These are phyloP conservation scores for Allium cepa DNA, from an alignment of 106 monocot species.

Conservation along the genomic window DNA sequence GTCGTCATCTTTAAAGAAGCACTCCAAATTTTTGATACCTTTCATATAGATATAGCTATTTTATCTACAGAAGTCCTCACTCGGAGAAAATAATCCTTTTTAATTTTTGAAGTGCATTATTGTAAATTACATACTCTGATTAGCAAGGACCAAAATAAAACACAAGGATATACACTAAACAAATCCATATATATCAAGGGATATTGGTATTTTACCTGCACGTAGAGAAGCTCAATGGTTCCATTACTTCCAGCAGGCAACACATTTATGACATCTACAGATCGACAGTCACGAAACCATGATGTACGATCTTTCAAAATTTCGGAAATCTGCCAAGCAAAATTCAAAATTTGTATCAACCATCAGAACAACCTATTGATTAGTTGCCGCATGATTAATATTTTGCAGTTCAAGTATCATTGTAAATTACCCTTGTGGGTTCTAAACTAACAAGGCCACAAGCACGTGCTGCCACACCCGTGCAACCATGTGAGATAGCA, in stretches of 20 bases:
- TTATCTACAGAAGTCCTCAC: too few species aligned
- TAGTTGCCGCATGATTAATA: too few species aligned
- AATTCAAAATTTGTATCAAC: constrained; percentile 5
- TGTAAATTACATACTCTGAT: too few species aligned
- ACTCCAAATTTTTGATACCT: too few species aligned
- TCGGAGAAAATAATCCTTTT: too few species aligned
- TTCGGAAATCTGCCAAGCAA: constrained; percentile 44
- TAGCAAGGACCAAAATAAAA: too few species aligned
- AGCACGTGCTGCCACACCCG: constrained; percentile 84
- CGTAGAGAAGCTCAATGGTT: constrained; percentile 69
- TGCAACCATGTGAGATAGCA: constrained; percentile 72
- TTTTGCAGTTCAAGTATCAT: too few species aligned
- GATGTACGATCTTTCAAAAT: constrained; percentile 54
- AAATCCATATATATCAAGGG: too few species aligned
- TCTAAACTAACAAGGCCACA: constrained; percentile 59
- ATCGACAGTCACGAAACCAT: constrained; percentile 63
- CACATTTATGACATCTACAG: constrained; percentile 49
- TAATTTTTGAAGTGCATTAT: too few species aligned
- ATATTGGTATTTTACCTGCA: constrained; percentile 37
- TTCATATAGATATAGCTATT: background rate
- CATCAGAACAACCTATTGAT: too few species aligned
- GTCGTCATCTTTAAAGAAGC: too few species aligned
- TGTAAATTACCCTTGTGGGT: constrained; percentile 39
- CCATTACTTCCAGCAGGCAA: constrained; percentile 46
- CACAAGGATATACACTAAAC: too few species aligned